A percentile compares a stretch with the other conserved stretches of the same genome.
These are phyloP conservation scores for Cucurbita pepo DNA, from an alignment of 306 rosid species.

Conservation along the genomic window DNA sequence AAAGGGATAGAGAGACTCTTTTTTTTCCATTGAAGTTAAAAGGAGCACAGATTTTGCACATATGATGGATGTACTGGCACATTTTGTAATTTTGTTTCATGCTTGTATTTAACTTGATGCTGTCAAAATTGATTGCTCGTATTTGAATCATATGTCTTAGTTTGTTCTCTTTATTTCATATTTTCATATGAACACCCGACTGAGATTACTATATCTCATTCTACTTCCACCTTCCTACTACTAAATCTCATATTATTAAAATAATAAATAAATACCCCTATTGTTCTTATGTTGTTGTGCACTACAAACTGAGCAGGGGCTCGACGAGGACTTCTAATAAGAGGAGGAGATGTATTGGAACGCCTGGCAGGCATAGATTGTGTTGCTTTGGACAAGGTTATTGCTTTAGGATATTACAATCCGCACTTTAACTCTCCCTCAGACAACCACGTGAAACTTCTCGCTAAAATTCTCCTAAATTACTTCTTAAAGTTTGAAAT, in stretches of 20 bases:
- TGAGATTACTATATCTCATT: background rate
- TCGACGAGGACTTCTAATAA: conserved; percentile 81
- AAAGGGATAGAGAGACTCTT: background rate
- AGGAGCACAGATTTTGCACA: background rate
- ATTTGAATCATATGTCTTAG: background rate
- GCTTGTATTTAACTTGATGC: background rate
- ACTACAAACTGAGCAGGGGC: conserved; percentile 52
- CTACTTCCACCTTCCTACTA: background rate
- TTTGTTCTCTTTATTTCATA: background rate
- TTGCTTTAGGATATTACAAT: background rate
- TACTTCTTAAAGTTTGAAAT: background rate
- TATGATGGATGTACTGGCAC: background rate
- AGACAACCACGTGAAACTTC: background rate
- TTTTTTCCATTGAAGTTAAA: background rate
- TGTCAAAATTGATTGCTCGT: background rate
- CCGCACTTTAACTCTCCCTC: background rate
- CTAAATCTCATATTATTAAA: background rate
- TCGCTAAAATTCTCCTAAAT: background rate
- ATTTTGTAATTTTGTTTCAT: background rate
- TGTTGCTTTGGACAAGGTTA: conserved; percentile 84
- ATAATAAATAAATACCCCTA: background rate
- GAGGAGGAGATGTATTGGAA: conserved; percentile 95
- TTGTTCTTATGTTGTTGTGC: conserved; percentile 1
- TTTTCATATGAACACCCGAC: background rate
- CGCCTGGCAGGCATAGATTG: conserved; percentile 65